Percentiles rank a stretch among this genome's conserved stretches.
phyloP scores from a whole-genome alignment of 805 yeast species.

The Sugiyamaella chiloensis region DNA sequence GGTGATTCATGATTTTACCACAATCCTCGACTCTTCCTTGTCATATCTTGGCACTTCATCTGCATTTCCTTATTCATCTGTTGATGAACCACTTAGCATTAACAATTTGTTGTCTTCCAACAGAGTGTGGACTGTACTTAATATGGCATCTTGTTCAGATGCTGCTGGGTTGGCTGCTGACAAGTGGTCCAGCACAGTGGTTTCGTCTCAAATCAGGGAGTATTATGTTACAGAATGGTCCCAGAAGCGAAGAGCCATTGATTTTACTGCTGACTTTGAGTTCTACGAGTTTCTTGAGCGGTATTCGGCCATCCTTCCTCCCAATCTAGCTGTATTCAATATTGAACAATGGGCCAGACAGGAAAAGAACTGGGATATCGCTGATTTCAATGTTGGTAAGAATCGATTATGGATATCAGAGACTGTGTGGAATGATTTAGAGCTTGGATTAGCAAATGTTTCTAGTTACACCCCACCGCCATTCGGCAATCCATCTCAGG shows the following conservation, averaged over 20 bases:
- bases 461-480: constrained; percentile 7
- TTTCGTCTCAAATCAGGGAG: constrained; percentile 37
- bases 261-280: constrained; percentile 41
- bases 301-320: constrained; percentile 34
- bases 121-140: constrained; percentile 37
- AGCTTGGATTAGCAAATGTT: constrained; percentile 21
- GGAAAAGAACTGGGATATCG: constrained; percentile 32
- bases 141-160: constrained; percentile 29
- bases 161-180: constrained; percentile 28
- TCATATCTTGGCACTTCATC: constrained; percentile 25
- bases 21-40: constrained; percentile 25
- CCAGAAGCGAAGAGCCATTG: constrained; percentile 31
- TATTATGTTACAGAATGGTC: constrained; percentile 39
- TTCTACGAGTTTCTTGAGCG: constrained; percentile 36
- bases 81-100: constrained; percentile 24
- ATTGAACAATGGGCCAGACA: constrained; percentile 36
- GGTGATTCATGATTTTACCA: constrained; percentile 23
- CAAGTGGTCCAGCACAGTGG: constrained; percentile 35
- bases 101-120: constrained; percentile 27
- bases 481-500: background rate
- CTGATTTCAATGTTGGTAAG: constrained; percentile 36
- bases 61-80: constrained; percentile 1
- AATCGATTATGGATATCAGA: constrained; percentile 39
- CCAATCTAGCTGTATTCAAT: constrained; percentile 27
- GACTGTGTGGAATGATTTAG: constrained; percentile 37